Evolutionary conservation across 2,329 filamentous ascomycete genomes (phyloP).

Genomic region (Cadophora gregata): DNA sequence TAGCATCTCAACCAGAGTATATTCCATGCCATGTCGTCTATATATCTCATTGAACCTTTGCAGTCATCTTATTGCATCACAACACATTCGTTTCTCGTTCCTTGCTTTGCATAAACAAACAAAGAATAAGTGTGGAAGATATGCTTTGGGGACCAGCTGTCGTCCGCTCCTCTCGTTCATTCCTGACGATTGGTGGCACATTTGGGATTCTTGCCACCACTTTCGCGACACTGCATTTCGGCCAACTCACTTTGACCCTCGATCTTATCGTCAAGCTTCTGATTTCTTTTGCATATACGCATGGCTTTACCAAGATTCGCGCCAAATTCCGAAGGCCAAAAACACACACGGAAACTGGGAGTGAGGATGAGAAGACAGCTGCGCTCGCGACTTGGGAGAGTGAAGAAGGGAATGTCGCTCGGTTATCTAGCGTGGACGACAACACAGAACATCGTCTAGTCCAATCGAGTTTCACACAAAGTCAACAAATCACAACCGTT

Average conservation of each 20-base stretch:
- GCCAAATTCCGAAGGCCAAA: background rate
- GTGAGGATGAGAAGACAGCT: background rate
- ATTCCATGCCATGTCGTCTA: background rate
- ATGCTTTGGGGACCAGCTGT: background rate
- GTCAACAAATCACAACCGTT: background rate
- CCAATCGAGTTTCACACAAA: background rate
- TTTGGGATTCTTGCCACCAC: background rate
- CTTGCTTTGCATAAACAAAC: background rate
- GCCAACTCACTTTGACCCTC: background rate
- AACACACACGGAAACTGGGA: background rate
- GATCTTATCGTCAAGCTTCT: background rate
- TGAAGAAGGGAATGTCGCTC: too few species aligned
- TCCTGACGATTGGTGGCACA: background rate
- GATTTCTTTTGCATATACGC: background rate
- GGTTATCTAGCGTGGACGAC: too few species aligned
- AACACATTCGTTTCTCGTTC: background rate
- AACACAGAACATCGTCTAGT: background rate
- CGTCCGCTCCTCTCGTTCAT: background rate
- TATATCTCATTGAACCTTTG: background rate
- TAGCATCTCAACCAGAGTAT: background rate
- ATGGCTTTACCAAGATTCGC: background rate
- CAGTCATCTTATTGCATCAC: background rate
- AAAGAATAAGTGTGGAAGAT: background rate
- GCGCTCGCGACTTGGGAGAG: background rate
- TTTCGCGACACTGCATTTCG: background rate